Evolutionary conservation across 208 protist species (phyloP), one percentile per base, ranked within the genome.

Genomic region (Balamuthia mandrillaris): DNA sequence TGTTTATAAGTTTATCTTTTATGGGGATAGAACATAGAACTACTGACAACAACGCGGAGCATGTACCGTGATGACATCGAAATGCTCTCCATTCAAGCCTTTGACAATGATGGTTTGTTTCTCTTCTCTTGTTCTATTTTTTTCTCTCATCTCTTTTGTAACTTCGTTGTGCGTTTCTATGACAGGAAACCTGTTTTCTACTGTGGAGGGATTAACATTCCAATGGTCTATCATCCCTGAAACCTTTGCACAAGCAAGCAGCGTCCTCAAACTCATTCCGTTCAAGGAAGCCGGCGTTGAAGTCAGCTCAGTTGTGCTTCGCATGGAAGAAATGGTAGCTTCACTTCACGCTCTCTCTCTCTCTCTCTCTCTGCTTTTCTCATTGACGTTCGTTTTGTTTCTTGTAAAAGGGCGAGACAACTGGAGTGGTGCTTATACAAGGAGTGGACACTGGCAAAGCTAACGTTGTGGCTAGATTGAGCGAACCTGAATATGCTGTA

Each of bases 381-480:
- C 24, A 60, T 27, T 60, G 29, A 60, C 4, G 24, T 31, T 60
- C 52, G 29, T 31, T 27, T 60, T 60, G 24, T 60, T 60, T 27
- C 49, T 56, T 16, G 52, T 60, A 60, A 60, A 47, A 82, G 75
- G 66, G 49, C 31, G 35, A 66, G 1, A 37, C 52, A 14, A 82
- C 75, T 0, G 66, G 75, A 39, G 16, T 24, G 21, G 33, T 82
- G 0, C 16, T 82, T 10, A 44, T 82, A 9, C 60, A 82, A 54
- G 75, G 75, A n/a, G 14, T 82, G 10, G 75, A 82, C n/a, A 66
- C 66, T 33, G 75, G 75, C n/a, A 82, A 82, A 65, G 75, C 51
- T 14, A 82, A 47, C 33, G 75, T 82, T 24, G 66, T 54, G 10
- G 75, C 75, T 24, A 82, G 52, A 39, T 41, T 82, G 31, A 65